phyloP scores from a whole-genome alignment of 306 rosid species.

The Hylodesmum podocarpum region DNA sequence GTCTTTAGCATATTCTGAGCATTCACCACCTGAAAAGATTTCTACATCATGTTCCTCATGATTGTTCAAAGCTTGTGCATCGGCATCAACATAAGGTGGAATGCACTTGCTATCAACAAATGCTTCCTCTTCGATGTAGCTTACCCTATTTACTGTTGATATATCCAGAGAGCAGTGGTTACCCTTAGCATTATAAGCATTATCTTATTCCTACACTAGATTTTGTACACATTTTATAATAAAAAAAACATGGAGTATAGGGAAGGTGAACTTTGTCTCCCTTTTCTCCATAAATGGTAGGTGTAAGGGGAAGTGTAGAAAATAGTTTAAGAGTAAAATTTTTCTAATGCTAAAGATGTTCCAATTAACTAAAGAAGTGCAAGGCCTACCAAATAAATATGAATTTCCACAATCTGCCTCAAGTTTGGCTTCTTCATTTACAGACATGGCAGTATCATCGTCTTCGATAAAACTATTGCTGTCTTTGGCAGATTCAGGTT shows the following conservation, averaged over 20 bases:
- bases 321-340: neutral
- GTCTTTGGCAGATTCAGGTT: constrained; percentile 52
- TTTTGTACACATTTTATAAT: constrained; percentile 7
- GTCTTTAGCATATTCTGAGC: constrained; percentile 41
- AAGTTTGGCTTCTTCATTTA: constrained; percentile 41
- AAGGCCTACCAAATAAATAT: constrained; percentile 28
- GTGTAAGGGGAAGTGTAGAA: neutral
- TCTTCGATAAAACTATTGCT: constrained; percentile 56
- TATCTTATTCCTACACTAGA: constrained; percentile 1
- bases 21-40: constrained; percentile 29
- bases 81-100: constrained; percentile 14
- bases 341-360: neutral
- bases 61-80: constrained; percentile 32
- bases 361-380: constrained; percentile 32
- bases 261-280: neutral
- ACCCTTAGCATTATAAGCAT: constrained; percentile 10
- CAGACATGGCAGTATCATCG: constrained; percentile 50
- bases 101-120: constrained; percentile 1
- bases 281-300: neutral
- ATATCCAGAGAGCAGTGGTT: constrained; percentile 16
- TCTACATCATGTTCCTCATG: constrained; percentile 48
- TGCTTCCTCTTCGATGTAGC: constrained; percentile 29
- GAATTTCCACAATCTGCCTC: constrained; percentile 38
- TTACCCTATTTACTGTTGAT: constrained; percentile 29
- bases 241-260: neutral